A percentile compares a stretch with the other conserved stretches of the same genome.
Conservation (phyloP, 345 rosid genomes). For the Ceriops zippeliana region DNA sequence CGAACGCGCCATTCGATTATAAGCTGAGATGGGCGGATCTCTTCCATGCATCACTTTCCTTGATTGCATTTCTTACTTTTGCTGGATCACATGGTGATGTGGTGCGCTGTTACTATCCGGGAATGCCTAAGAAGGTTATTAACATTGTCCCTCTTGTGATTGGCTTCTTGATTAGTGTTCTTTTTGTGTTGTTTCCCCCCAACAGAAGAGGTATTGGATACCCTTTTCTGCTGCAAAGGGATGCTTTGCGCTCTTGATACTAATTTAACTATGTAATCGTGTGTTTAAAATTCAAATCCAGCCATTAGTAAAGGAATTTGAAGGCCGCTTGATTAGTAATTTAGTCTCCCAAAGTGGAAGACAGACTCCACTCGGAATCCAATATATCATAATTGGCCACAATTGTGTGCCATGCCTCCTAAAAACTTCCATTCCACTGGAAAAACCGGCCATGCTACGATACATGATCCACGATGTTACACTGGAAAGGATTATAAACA, state of each 20-base stretch:
- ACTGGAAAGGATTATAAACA: too few species aligned
- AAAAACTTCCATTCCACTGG: too few species aligned
- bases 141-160: slow-evolving; percentile 39
- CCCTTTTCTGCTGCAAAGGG: slow-evolving; percentile 42
- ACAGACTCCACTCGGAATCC: too few species aligned
- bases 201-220: slow-evolving; percentile 50
- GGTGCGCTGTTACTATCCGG: slow-evolving; percentile 43
- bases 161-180: slow-evolving; percentile 38
- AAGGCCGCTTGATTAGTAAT: too few species aligned
- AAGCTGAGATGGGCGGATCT: slow-evolving; percentile 45
- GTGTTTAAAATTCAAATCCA: too few species aligned
- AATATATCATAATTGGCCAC: too few species aligned
- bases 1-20: slow-evolving; percentile 39
- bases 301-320: too few species aligned
- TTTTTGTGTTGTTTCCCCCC: slow-evolving; percentile 45
- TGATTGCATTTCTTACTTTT: slow-evolving; percentile 42
- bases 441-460: too few species aligned
- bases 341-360: too few species aligned
- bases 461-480: too few species aligned
- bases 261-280: not conserved
- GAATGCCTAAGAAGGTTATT: slow-evolving; percentile 37
- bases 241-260: slow-evolving; percentile 28
- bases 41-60: slow-evolving; percentile 39
- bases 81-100: slow-evolving; percentile 41
- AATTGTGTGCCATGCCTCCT: too few species aligned